A percentile compares a stretch with the other conserved stretches of the same genome.
phyloP scores from a whole-genome alignment of 306 rosid species.

The Rosa chinensis region DNA sequence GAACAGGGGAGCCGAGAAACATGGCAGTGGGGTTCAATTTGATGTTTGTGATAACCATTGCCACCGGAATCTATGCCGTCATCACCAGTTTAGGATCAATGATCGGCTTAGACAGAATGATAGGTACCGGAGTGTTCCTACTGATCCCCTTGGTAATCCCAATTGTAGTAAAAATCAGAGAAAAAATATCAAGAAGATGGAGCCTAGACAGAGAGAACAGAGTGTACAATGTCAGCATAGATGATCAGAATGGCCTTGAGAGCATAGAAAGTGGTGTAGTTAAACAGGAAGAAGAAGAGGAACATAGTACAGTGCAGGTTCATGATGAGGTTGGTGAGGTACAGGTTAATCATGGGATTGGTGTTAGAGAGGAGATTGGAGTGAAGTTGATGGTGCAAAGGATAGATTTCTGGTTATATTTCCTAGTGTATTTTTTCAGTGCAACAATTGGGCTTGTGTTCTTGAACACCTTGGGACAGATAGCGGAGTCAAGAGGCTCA shows the following conservation, averaged over 20 bases:
- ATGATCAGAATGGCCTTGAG: conserved; percentile 32
- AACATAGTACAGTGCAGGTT: conserved; percentile 18
- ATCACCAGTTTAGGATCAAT: conserved; percentile 53
- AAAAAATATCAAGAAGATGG: conserved; percentile 17
- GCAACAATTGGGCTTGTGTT: conserved; percentile 83
- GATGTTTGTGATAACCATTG: conserved; percentile 61
- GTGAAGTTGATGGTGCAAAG: conserved; percentile 65
- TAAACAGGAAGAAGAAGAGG: conserved; percentile 6
- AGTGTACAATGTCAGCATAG: conserved; percentile 43
- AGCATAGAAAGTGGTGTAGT: conserved; percentile 27
- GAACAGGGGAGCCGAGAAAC: conserved; percentile 15
- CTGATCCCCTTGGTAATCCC: conserved; percentile 54
- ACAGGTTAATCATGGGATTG: neutral
- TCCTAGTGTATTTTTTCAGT: conserved; percentile 57
- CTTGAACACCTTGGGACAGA: conserved; percentile 89
- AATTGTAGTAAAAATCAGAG: conserved; percentile 34
- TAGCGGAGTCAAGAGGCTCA: conserved; percentile 74
- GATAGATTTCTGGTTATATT: conserved; percentile 81
- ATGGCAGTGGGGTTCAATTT: conserved; percentile 44
- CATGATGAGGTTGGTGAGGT: neutral
- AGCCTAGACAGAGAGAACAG: conserved; percentile 40
- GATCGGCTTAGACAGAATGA: conserved; percentile 24
- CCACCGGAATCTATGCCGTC: conserved; percentile 67
- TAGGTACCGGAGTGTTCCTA: conserved; percentile 59
- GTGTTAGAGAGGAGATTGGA: conserved; percentile 69